These are phyloP conservation scores for Sinapis alba DNA, from an alignment of 441 rosid species.

Conservation along the genomic window DNA sequence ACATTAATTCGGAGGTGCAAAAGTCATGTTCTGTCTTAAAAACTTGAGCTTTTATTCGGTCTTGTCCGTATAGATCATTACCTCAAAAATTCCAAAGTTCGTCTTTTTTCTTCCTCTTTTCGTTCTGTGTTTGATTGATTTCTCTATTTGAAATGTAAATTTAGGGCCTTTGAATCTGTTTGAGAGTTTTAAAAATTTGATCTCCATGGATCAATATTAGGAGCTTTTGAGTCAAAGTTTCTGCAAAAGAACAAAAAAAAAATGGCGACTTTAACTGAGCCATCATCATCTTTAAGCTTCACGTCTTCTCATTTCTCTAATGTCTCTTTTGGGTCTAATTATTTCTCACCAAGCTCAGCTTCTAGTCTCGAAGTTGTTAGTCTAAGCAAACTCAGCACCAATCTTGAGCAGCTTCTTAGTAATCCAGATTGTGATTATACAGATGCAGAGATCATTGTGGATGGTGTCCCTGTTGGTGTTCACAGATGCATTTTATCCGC, in stretches of 20 bases:
- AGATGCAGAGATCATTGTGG: conserved; percentile 75
- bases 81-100: conserved; percentile 1
- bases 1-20: conserved; percentile 10
- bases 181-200: conserved; percentile 9
- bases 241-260: not conserved
- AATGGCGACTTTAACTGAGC: conserved; percentile 70
- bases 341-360: conserved; percentile 43
- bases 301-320: conserved; percentile 64
- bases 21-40: conserved; percentile 23
- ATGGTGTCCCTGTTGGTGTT: conserved; percentile 60
- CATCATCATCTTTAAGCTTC: conserved; percentile 75
- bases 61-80: conserved; percentile 5
- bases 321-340: conserved; percentile 54
- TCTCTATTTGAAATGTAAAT: conserved; percentile 6
- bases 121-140: conserved; percentile 22
- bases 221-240: conserved; percentile 22
- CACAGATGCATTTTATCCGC: conserved; percentile 81
- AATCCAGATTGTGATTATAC: conserved; percentile 52
- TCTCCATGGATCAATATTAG: conserved; percentile 8
- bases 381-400: conserved; percentile 68
- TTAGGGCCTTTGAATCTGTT: conserved; percentile 14
- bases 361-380: conserved; percentile 60
- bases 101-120: not conserved
- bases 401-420: conserved; percentile 64
- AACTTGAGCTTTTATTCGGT: not conserved